Conservation (phyloP, 1,284 basidiomycete genomes). For the Leccinum solheimii region DNA sequence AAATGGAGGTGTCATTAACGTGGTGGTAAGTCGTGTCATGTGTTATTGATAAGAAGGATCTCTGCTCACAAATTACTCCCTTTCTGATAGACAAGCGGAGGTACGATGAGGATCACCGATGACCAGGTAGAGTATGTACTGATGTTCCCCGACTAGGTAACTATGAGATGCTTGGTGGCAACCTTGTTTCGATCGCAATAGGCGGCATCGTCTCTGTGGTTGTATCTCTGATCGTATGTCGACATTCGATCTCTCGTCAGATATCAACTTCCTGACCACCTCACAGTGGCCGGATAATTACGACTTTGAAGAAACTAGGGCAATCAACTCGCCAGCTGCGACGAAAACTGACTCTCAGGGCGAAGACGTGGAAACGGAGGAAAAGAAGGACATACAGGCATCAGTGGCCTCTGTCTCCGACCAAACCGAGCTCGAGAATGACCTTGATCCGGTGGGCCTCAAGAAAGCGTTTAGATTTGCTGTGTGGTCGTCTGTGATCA, state of each 20-base stretch:
- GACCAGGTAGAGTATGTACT: neutral
- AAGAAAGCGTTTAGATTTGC: constrained; percentile 78
- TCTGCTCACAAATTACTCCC: neutral
- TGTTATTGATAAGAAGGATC: neutral
- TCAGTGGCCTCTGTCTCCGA: constrained; percentile 36
- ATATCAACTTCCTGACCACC: constrained; percentile 1
- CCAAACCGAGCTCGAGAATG: constrained; percentile 40
- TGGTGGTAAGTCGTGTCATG: constrained; percentile 46
- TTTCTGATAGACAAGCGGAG: constrained; percentile 48
- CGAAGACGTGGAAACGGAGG: constrained; percentile 36
- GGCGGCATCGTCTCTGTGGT: constrained; percentile 75
- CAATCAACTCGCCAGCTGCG: constrained; percentile 57
- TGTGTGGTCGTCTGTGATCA: constrained; percentile 62
- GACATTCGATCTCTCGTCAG: neutral
- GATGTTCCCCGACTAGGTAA: constrained; percentile 49
- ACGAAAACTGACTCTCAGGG: constrained; percentile 18
- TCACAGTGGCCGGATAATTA: constrained; percentile 75
- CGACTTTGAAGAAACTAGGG: constrained; percentile 76
- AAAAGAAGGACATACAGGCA: constrained; percentile 40
- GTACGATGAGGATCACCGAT: constrained; percentile 27
- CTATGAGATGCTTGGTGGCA: constrained; percentile 85
- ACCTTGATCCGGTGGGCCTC: constrained; percentile 61
- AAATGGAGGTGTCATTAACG: constrained; percentile 72
- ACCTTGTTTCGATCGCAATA: constrained; percentile 81
- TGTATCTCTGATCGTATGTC: constrained; percentile 48